Evolutionary conservation across 257 asterid species (phyloP), one percentile per base, ranked within the genome.

Genomic region (Lantana camara): DNA sequence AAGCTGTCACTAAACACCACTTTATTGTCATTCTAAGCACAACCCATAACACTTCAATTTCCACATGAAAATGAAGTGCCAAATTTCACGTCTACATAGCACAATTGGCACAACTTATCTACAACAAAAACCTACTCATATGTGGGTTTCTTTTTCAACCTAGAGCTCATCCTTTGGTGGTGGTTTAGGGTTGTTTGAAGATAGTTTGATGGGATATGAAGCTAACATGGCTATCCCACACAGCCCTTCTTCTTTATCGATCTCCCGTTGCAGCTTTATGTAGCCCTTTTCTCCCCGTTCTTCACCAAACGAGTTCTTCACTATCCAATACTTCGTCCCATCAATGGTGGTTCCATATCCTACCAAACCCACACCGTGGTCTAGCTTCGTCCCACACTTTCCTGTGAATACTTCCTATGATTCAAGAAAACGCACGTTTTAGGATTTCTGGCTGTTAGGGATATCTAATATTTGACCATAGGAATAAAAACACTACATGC

Each of bases 151-250:
- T 34, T 6, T 23, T 35, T 38, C 30, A 42, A 14, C 63, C 71
- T 64, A 88, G 75, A 88, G 91, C 65, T 88, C 95, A 67, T 85
- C 96, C 69, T 80, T 83, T 0, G 63, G 30, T 21, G 83, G 75
- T 47, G 71, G 62, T 48, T 68, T 79, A 0, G 89, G 91, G 37
- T 88, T 81, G 46, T 77, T 68, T 0, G 91, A 38, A 1, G 85
- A 72, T 45, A 68, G n/a, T 71, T 88, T 88, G 63, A 88, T 11
- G 1, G 96, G 96, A 46, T 88, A 88, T 14, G 96, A 76, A 7
- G 95, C 91, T 29, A 83, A 81, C 86, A 81, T 83, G 24, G 95
- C 83, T 49, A 88, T 82, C 6, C 96, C 96, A 71, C 96, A 88
- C 22, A 83, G 41, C 16, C 95, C 96, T 35, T 72, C 95, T 44